Percentiles rank a stretch among this genome's conserved stretches.
Conservation (phyloP, 257 asterid species). For the Rubia yunnanensis region DNA sequence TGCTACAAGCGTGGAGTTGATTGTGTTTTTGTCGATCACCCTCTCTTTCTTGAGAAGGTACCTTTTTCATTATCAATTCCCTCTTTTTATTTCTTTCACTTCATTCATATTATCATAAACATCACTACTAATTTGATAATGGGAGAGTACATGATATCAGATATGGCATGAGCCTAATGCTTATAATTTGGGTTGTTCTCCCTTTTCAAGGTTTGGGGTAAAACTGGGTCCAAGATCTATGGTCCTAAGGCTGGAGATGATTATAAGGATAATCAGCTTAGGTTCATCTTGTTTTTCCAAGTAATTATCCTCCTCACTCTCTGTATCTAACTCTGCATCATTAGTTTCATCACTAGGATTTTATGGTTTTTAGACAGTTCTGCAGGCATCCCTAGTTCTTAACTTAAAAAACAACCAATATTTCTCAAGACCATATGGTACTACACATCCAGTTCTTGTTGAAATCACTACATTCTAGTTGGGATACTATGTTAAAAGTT, state of each 20-base stretch:
- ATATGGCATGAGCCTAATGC: not conserved
- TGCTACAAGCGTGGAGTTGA: too few species aligned
- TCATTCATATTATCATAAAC: not conserved
- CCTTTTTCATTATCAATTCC: constrained; percentile 5
- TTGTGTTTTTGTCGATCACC: constrained; percentile 90
- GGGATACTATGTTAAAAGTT: too few species aligned
- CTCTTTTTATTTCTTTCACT: not conserved
- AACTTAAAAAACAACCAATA: constrained; percentile 48
- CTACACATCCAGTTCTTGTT: too few species aligned
- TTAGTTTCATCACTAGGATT: too few species aligned
- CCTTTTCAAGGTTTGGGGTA: constrained; percentile 61
- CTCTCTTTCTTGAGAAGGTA: constrained; percentile 78
- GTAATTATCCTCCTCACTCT: constrained; percentile 18
- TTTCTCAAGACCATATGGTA: constrained; percentile 91
- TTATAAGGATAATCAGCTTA: constrained; percentile 68
- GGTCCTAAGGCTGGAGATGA: constrained; percentile 82
- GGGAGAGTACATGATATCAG: too few species aligned
- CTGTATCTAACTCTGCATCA: not conserved
- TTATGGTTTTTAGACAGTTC: constrained; percentile 59
- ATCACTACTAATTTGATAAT: not conserved
- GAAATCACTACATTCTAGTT: too few species aligned
- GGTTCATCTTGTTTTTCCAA: constrained; percentile 78
- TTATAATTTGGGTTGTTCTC: not conserved
- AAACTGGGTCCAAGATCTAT: constrained; percentile 71
- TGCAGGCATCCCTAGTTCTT: constrained; percentile 77